A percentile compares a stretch with the other conserved stretches of the same genome.
Evolutionary conservation across 257 asterid genomes (phyloP).

Genomic region (Schizonepeta tenuifolia): DNA sequence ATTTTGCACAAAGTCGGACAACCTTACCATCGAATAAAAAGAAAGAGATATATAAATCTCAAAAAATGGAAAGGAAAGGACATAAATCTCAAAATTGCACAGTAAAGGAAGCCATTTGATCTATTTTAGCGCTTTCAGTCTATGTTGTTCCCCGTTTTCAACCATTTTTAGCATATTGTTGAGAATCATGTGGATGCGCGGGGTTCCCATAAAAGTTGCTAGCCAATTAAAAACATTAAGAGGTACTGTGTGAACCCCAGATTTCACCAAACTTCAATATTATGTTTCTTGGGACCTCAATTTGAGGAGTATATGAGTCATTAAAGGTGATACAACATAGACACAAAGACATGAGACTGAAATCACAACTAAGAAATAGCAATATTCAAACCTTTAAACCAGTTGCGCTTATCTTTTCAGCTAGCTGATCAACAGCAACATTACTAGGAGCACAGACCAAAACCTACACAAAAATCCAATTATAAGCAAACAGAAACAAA

Average conservation of each 20-base stretch:
- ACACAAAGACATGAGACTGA: slow-evolving; percentile 11
- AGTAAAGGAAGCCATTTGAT: slow-evolving; percentile 6
- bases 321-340: neutral
- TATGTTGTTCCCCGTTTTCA: neutral
- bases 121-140: neutral
- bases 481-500: slow-evolving; percentile 22
- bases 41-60: neutral
- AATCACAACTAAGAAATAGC: slow-evolving; percentile 19
- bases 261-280: slow-evolving; percentile 5
- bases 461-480: slow-evolving; percentile 56
- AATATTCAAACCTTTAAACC: slow-evolving; percentile 79
- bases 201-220: slow-evolving; percentile 5
- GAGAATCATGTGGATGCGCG: neutral
- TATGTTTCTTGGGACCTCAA: slow-evolving; percentile 16
- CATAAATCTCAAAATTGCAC: slow-evolving; percentile 9
- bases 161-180: neutral
- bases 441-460: slow-evolving; percentile 99
- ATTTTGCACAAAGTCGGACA: slow-evolving; percentile 95
- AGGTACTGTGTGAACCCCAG: neutral
- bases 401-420: slow-evolving; percentile 98
- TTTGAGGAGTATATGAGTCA: slow-evolving; percentile 6
- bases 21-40: slow-evolving; percentile 52
- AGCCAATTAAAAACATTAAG: neutral
- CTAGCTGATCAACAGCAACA: slow-evolving; percentile 98
- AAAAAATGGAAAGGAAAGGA: slow-evolving; percentile 11